A percentile compares a stretch with the other conserved stretches of the same genome.
Evolutionary conservation across 2,329 filamentous ascomycete species (phyloP).

Genomic region (Cytospora leucostoma): DNA sequence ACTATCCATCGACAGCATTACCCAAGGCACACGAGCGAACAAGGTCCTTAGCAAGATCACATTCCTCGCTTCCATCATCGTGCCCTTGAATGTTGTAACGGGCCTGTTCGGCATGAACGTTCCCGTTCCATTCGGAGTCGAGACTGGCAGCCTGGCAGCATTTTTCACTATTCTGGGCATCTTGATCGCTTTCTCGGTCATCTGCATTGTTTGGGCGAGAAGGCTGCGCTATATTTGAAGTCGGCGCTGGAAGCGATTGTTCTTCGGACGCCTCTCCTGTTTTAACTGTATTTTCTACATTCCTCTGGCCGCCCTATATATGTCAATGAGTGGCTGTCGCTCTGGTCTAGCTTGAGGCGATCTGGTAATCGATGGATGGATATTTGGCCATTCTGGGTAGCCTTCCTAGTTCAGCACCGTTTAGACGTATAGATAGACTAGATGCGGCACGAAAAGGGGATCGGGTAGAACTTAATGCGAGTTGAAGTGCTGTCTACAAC

Average conservation of each 20-base stretch:
- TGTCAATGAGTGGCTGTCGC: not conserved
- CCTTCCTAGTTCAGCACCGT: constrained; percentile 7
- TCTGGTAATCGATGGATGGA: constrained; percentile 15
- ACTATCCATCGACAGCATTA: constrained; percentile 87
- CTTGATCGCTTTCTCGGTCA: constrained; percentile 55
- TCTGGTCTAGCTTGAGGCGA: not conserved
- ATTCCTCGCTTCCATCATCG: constrained; percentile 89
- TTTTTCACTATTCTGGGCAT: constrained; percentile 55
- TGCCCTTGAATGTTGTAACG: constrained; percentile 90
- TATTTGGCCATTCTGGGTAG: constrained; percentile 6
- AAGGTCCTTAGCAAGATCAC: constrained; percentile 93
- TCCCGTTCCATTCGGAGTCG: constrained; percentile 62
- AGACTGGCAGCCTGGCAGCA: constrained; percentile 53
- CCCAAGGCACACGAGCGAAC: constrained; percentile 85
- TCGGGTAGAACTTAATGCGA: not conserved
- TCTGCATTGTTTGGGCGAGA: constrained; percentile 50
- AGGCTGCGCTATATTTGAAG: constrained; percentile 47
- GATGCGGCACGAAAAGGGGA: constrained; percentile 2
- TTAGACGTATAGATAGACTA: constrained; percentile 16
- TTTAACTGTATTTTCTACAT: not conserved
- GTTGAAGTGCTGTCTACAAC: not conserved
- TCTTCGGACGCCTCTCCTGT: not conserved
- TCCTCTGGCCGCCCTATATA: not conserved
- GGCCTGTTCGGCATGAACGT: constrained; percentile 91
- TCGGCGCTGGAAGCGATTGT: not conserved